phyloP scores from a whole-genome alignment of 306 rosid species.

The Prunus campanulata region DNA sequence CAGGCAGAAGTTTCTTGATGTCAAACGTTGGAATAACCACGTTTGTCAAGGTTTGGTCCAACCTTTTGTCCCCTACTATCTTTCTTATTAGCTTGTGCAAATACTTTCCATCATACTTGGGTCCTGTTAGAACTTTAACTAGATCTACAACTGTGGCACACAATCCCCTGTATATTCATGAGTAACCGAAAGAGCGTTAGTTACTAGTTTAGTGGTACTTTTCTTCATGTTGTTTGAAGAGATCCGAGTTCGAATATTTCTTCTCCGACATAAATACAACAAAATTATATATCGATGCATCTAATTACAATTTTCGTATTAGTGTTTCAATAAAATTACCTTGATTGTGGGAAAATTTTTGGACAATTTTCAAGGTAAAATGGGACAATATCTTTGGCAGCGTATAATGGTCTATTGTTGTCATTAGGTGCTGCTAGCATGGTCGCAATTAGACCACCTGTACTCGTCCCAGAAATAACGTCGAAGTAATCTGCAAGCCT shows the following conservation, averaged over 20 bases:
- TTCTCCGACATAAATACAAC: too few relatives aligned
- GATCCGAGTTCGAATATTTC: too few relatives aligned
- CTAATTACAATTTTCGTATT: too few relatives aligned
- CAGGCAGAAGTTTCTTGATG: constrained; percentile 30
- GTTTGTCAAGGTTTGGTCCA: constrained; percentile 34
- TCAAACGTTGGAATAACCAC: constrained; percentile 28
- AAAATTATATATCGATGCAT: too few relatives aligned
- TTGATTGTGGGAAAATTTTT: constrained; percentile 30
- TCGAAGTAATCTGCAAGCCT: constrained; percentile 37
- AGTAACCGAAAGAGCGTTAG: background rate
- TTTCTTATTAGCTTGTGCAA: constrained; percentile 6
- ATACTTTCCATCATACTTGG: constrained; percentile 35
- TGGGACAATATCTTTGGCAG: constrained; percentile 25
- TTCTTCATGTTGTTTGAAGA: too few relatives aligned
- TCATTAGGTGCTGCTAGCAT: constrained; percentile 31
- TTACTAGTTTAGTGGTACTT: too few relatives aligned
- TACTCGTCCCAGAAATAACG: constrained; percentile 32
- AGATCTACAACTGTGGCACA: constrained; percentile 9
- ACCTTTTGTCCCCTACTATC: constrained; percentile 4
- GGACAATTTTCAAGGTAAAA: constrained; percentile 24
- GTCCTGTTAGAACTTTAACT: constrained; percentile 21
- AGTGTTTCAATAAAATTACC: background rate
- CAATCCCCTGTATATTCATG: constrained; percentile 25
- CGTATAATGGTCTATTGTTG: constrained; percentile 24
- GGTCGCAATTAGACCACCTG: constrained; percentile 32